Evolutionary conservation across 2,329 filamentous ascomycete species (phyloP).

Genomic region (Beauveria sp.): DNA sequence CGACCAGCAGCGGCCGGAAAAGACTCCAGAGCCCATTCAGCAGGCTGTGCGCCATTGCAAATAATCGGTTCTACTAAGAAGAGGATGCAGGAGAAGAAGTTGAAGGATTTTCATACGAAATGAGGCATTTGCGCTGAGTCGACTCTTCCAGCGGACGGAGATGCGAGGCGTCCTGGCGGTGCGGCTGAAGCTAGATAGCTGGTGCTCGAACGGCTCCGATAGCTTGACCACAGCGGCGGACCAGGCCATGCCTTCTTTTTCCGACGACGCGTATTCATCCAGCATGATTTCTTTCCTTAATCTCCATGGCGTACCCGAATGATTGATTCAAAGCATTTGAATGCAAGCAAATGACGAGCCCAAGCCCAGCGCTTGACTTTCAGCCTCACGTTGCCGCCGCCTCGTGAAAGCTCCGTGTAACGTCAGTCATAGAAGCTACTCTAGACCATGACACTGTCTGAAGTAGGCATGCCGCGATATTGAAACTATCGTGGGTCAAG

Average conservation of each 20-base stretch:
- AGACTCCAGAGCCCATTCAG: conserved; percentile 10
- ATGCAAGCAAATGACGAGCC: not conserved
- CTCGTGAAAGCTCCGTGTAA: not conserved
- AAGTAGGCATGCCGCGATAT: no score
- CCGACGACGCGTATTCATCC: not conserved
- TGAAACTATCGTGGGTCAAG: no score
- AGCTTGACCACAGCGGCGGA: not conserved
- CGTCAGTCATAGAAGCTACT: no score
- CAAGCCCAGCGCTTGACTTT: not conserved
- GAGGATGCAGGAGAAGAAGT: not conserved
- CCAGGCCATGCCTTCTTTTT: not conserved
- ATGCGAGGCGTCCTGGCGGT: not conserved
- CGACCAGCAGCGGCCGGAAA: conserved; percentile 24
- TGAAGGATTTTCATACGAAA: not conserved
- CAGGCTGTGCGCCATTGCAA: not conserved
- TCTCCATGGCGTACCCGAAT: no score
- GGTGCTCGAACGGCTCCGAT: not conserved
- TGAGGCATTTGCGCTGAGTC: not conserved
- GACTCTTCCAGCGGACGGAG: not conserved
- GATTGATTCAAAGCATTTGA: not conserved
- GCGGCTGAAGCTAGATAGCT: not conserved
- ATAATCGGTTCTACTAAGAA: no score
- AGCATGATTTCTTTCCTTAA: not conserved
- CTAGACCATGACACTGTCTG: no score
- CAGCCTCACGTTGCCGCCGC: not conserved